Evolutionary conservation across 306 rosid genomes (phyloP).

Genomic region (Fagus sylvatica): DNA sequence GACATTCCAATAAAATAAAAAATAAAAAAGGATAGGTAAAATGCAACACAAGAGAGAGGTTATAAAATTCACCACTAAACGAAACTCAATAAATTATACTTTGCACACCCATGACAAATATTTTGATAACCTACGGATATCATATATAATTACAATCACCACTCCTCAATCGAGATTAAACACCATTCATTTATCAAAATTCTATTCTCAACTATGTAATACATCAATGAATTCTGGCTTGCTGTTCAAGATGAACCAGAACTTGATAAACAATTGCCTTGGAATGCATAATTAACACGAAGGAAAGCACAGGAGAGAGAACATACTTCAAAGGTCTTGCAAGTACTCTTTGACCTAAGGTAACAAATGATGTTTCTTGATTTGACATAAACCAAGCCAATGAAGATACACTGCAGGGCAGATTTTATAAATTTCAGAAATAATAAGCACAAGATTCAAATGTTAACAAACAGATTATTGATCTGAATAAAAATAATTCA

Average conservation of each 20-base stretch:
- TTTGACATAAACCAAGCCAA: constrained; percentile 99
- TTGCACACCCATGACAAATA: neutral
- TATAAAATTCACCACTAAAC: neutral
- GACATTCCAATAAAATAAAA: neutral
- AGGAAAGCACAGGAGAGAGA: constrained; percentile 25
- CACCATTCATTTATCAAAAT: neutral
- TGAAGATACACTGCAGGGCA: constrained; percentile 83
- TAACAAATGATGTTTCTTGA: constrained; percentile 96
- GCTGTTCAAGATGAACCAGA: constrained; percentile 9
- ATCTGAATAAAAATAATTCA: constrained; percentile 23
- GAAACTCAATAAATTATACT: neutral
- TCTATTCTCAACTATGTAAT: constrained; percentile 11
- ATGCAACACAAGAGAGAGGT: neutral
- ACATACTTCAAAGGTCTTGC: constrained; percentile 97
- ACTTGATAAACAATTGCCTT: constrained; percentile 14
- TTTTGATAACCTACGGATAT: neutral
- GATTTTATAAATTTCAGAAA: constrained; percentile 7
- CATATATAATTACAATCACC: neutral
- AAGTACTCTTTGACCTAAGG: constrained; percentile 95
- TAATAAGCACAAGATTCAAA: constrained; percentile 2
- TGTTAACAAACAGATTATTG: constrained; percentile 11
- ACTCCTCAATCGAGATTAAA: neutral
- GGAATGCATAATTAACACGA: neutral
- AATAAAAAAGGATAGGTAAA: neutral
- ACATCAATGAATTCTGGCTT: constrained; percentile 11